These are phyloP conservation scores for Petunia hybrid DNA, from an alignment of 305 asterid species.

Conservation along the genomic window DNA sequence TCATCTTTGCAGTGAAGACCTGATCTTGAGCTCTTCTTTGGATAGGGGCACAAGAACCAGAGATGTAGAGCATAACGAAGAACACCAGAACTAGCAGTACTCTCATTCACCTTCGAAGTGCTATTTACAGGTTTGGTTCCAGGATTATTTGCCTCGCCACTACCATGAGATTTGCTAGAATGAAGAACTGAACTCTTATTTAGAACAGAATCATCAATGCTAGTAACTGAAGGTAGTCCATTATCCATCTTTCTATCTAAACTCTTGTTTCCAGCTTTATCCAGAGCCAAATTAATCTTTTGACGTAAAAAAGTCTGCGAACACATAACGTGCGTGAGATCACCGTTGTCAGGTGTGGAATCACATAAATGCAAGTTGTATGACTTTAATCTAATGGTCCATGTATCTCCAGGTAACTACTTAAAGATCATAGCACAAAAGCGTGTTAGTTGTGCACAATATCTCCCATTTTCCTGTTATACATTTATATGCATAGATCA, in stretches of 20 bases:
- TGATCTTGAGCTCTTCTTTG: constrained; percentile 57
- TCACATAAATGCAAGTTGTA: constrained; percentile 23
- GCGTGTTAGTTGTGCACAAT: background rate
- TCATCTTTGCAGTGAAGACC: constrained; percentile 62
- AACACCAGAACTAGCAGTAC: constrained; percentile 60
- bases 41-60: constrained; percentile 75
- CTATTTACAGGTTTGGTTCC: constrained; percentile 46
- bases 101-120: constrained; percentile 68
- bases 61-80: constrained; percentile 88
- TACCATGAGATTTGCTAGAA: constrained; percentile 39
- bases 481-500: constrained; percentile 23
- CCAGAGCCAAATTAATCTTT: constrained; percentile 70
- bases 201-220: constrained; percentile 45
- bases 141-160: constrained; percentile 39
- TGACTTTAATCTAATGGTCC: constrained; percentile 14
- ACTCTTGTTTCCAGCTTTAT: constrained; percentile 57
- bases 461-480: background rate
- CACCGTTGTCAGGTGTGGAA: constrained; percentile 17
- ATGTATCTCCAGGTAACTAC: constrained; percentile 6
- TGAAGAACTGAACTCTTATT: constrained; percentile 39
- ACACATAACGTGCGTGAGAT: constrained; percentile 29
- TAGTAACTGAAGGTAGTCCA: constrained; percentile 36
- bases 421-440: background rate
- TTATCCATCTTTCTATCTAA: constrained; percentile 46
- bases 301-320: constrained; percentile 91